A percentile compares a stretch with the other conserved stretches of the same genome.
These are phyloP conservation scores for Prunus dulcis DNA, from an alignment of 306 rosid species.

Conservation along the genomic window DNA sequence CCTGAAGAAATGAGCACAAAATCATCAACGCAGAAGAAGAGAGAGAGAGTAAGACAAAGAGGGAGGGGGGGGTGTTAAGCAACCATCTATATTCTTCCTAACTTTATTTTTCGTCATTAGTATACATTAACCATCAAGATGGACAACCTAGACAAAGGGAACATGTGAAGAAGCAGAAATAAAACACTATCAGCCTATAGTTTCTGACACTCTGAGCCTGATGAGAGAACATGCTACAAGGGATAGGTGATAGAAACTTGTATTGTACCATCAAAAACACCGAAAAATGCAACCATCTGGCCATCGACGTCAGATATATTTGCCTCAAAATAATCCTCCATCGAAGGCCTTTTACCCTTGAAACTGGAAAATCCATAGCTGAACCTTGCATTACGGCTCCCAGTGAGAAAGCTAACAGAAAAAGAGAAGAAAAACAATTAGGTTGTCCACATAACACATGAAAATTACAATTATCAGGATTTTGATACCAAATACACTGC, in stretches of 20 bases:
- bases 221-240: constrained; percentile 6
- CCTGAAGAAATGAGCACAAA: constrained; percentile 39
- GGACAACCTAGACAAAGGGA: neutral
- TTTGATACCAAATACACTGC: neutral
- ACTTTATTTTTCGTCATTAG: neutral
- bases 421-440: neutral
- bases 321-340: constrained; percentile 92
- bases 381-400: constrained; percentile 61
- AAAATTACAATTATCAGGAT: neutral
- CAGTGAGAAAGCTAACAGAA: constrained; percentile 51
- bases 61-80: neutral
- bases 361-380: constrained; percentile 90
- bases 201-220: neutral
- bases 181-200: constrained; percentile 4
- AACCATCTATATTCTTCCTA: constrained; percentile 3
- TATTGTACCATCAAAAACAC: constrained; percentile 84
- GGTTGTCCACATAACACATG: neutral
- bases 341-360: constrained; percentile 87
- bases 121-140: neutral
- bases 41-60: neutral
- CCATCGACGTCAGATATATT: constrained; percentile 75
- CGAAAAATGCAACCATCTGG: constrained; percentile 83
- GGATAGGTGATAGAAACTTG: constrained; percentile 9
- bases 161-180: constrained; percentile 2
- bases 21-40: neutral